Conservation (phyloP, 257 asterid species). For the Ophiorrhiza pumila region DNA sequence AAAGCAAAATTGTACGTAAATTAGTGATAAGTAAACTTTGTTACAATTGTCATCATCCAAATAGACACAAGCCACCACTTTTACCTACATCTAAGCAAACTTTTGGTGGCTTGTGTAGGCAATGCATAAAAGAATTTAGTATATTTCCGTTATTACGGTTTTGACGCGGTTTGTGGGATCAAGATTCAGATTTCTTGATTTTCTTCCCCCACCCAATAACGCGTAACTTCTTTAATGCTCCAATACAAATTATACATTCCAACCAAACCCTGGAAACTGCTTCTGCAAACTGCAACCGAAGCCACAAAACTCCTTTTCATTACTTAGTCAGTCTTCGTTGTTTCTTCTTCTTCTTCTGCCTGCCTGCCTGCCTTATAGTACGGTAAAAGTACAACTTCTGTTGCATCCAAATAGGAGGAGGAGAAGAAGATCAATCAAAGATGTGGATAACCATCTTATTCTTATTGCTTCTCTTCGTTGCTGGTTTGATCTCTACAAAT, state of each 20-base stretch:
- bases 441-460: conserved; percentile 46
- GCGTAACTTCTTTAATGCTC: conserved; percentile 37
- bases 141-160: conserved; percentile 24
- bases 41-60: conserved; percentile 12
- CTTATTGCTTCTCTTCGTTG: conserved; percentile 40
- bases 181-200: not conserved
- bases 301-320: not conserved
- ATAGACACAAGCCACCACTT: conserved; percentile 20
- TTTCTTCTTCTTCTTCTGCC: conserved; percentile 5
- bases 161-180: conserved; percentile 86
- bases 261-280: not conserved
- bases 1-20: no score
- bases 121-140: conserved; percentile 5
- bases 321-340: not conserved
- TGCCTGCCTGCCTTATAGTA: not conserved
- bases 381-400: not conserved
- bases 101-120: not conserved
- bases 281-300: not conserved
- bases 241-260: not conserved
- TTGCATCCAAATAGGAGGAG: conserved; percentile 5
- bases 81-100: no score
- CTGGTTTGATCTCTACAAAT: conserved; percentile 38
- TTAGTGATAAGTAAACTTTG: no score
- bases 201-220: conserved; percentile 23
- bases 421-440: conserved; percentile 3